A percentile compares a stretch with the other conserved stretches of the same genome.
Conservation (phyloP, 2,329 filamentous ascomycete genomes). For the Paramyrothecium sp. region DNA sequence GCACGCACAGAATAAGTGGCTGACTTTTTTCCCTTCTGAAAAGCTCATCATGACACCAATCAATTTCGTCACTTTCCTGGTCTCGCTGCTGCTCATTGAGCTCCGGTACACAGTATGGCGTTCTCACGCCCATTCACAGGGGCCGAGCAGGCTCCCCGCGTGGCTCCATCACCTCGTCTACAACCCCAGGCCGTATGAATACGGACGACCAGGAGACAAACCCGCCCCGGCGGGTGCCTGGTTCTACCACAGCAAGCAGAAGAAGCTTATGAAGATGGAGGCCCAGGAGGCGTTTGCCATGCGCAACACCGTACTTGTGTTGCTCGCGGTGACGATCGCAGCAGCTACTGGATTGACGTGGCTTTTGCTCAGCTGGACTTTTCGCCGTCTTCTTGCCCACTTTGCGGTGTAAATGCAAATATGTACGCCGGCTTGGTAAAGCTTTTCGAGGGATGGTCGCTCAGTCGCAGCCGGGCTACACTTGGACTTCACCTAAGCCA, state of each 20-base stretch:
- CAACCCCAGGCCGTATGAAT: slow-evolving; percentile 36
- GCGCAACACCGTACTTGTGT: slow-evolving; percentile 50
- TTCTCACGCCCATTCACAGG: slow-evolving; percentile 33
- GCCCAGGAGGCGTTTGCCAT: slow-evolving; percentile 63
- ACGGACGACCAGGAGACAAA: slow-evolving; percentile 14
- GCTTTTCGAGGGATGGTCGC: too few relatives aligned
- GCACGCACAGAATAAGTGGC: background rate
- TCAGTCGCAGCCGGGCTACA: too few relatives aligned
- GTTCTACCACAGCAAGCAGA: slow-evolving; percentile 56
- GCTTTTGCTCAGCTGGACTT: background rate
- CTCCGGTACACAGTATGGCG: slow-evolving; percentile 51
- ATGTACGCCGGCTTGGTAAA: too few relatives aligned
- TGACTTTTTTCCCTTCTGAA: background rate
- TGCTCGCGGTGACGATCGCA: slow-evolving; percentile 35
- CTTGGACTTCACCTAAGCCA: too few relatives aligned
- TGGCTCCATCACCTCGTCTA: slow-evolving; percentile 43
- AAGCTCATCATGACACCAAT: slow-evolving; percentile 60
- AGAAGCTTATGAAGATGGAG: slow-evolving; percentile 61
- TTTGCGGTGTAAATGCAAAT: background rate
- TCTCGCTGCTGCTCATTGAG: slow-evolving; percentile 65
- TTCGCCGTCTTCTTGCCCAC: background rate
- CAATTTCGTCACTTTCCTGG: slow-evolving; percentile 61
- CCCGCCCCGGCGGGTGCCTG: slow-evolving; percentile 22
- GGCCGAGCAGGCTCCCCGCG: slow-evolving; percentile 25
- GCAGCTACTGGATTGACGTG: slow-evolving; percentile 2